Evolutionary conservation across 257 asterid genomes (phyloP), one percentile per base, ranked within the genome.

Genomic region (Salvia rosmarinus): DNA sequence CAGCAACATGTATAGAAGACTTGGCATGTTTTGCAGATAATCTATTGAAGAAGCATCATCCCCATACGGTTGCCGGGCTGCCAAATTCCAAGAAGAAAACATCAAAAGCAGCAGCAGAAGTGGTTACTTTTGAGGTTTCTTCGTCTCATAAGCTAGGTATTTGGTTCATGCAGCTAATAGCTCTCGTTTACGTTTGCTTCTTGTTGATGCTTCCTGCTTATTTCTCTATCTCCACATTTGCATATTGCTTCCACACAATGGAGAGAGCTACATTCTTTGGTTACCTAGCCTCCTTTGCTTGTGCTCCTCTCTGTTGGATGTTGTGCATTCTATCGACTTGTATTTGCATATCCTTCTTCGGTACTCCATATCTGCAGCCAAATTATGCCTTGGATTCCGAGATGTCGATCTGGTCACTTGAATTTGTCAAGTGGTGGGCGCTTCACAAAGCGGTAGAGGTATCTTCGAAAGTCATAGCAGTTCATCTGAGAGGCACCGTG

Each of bases 361-460:
- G 88, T 50, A 63, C 78, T 58, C 77, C 88, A 73, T 83, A 75
- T 75, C 76, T 85, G 55, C 80, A 79, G 77, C 88, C 90, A 66
- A 85, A 81, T 68, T 85, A 85, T 25, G 83, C 85, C 4, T 55
- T 85, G 55, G 61, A 66, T 32, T 69, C 88, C 0, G 86, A 78
- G 64, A 64, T 86, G n/a, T 85, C 95, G 3, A 83, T 84, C n/a
- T 87, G 92, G 92, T 84, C 96, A 0, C 8, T 51, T 13, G 89
- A 71, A 43, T 89, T 87, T 30, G 88, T 84, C 14, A 89, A 85
- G 72, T 87, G 96, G 96, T 87, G 92, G 96, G 83, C 96, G 34
- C 86, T 89, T 25, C 80, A 85, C 81, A 89, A 87, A 76, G 89
- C 68, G 59, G 89, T 84, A 61, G 95, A 89, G 54, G 60, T 80